Evolutionary conservation across 225 moss, liverwort and hornwort species (phyloP), one percentile per base, ranked within the genome.

Genomic region (Sphagnum contortum): DNA sequence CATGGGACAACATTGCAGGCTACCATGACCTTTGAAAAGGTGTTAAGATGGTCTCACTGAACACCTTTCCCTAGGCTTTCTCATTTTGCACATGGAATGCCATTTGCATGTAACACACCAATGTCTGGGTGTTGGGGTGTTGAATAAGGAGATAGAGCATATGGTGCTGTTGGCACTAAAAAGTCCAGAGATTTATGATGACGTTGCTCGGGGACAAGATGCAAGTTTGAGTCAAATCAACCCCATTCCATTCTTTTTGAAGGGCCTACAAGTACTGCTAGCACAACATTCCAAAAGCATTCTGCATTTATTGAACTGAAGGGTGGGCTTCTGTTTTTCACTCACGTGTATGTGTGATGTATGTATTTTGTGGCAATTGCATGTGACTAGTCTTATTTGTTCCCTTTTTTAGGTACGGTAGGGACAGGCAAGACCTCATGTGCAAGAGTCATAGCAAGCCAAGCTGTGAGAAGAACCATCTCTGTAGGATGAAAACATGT

Each of bases 341-440:
- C 29, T 29, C 29, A 29, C 29, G 1, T 29, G 29, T 29, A 29
- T 29, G 0, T 29, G 29, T 29, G 29, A 29, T 29, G 29, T 29
- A 29, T 29, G 29, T 1, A 29, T 29, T 29, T 29, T 29, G 29
- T 29, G 29, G 29, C 29, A 29, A 29, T 29, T 29, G 29, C 29
- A 29, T 1, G 1, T 29, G 29, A 29, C 29, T 29, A 29, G 0
- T 29, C 29, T 29, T 29, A 29, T 29, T 29, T 29, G 29, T 29
- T 29, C 29, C 29, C 29, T 29, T 29, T 13, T 58, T 8, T 50
- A 87, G 86, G 91, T 46, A 91, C 88, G 88, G 88, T 59, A 91
- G 88, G 74, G 88, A 88, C n/a, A n/a, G n/a, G n/a, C n/a, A n/a
- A n/a, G n/a, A n/a, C n/a, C 45, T 91, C 91, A 8, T 88, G 88